Evolutionary conservation across 1,139 yeast genomes (phyloP).

Genomic region (Nakaseomyces delphensis): DNA sequence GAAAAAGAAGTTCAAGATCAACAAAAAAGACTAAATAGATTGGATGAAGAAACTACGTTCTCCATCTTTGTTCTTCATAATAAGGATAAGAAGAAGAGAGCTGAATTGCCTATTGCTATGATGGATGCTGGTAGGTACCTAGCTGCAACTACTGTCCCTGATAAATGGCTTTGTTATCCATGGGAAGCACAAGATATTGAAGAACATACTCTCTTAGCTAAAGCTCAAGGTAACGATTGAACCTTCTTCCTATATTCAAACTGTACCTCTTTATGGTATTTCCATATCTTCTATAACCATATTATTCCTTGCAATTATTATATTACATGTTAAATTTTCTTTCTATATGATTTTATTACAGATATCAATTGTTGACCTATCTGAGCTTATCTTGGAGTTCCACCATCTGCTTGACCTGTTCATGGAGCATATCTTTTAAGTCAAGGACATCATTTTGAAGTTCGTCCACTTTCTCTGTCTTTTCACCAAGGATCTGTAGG

Average conservation of each 20-base stretch:
- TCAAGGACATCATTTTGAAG: constrained; percentile 81
- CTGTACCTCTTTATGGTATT: no score
- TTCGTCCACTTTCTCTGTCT: constrained; percentile 79
- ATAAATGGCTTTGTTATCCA: constrained; percentile 55
- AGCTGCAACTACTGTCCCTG: constrained; percentile 47
- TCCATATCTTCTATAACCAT: neutral
- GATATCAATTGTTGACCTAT: neutral
- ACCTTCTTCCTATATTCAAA: no score
- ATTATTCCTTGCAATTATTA: neutral
- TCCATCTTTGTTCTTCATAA: constrained; percentile 53
- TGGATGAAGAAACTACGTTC: constrained; percentile 39
- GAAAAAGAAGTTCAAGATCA: constrained; percentile 69
- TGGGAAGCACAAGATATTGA: constrained; percentile 77
- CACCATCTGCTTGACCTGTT: constrained; percentile 81
- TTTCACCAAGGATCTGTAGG: constrained; percentile 75
- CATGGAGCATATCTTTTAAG: constrained; percentile 68
- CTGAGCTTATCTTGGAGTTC: constrained; percentile 43
- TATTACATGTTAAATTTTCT: neutral
- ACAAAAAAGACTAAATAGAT: constrained; percentile 31
- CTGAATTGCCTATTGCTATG: constrained; percentile 40
- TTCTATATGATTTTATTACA: neutral
- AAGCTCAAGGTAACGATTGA: constrained; percentile 52
- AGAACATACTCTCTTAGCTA: constrained; percentile 65
- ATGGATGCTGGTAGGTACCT: constrained; percentile 43
- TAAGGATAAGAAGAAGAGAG: constrained; percentile 49